Evolutionary conservation across 2,329 filamentous ascomycete species (phyloP).

Genomic region (Aspergillus quadrilineatus): DNA sequence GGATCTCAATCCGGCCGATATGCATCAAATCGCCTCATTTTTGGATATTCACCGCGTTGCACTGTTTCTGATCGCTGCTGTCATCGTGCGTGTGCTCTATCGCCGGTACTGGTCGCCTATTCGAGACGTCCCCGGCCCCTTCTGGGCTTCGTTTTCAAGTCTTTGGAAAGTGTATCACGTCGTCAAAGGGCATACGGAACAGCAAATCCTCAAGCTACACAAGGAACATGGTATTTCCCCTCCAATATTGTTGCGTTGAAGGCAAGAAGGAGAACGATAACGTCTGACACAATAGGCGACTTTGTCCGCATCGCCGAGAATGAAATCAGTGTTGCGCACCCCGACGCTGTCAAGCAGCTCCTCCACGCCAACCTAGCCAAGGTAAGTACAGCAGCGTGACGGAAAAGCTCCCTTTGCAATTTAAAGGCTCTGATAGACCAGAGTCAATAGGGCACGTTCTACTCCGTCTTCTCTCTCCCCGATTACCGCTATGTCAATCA

Average conservation of each 20-base stretch:
- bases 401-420: too few species aligned
- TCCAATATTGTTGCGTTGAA: neutral
- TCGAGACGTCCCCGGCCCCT: conserved; percentile 45
- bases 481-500: conserved; percentile 43
- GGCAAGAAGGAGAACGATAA: neutral
- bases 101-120: conserved; percentile 50
- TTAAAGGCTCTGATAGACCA: neutral
- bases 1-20: neutral
- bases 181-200: conserved; percentile 40
- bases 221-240: conserved; percentile 38
- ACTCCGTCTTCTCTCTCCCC: conserved; percentile 39
- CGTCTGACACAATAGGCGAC: conserved; percentile 23
- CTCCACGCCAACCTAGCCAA: conserved; percentile 30
- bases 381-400: conserved; percentile 2
- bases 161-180: conserved; percentile 44
- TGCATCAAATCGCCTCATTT: conserved; percentile 32
- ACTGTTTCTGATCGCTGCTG: neutral
- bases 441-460: conserved; percentile 30
- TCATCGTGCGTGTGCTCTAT: conserved; percentile 6
- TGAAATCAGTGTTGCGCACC: conserved; percentile 47
- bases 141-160: conserved; percentile 41
- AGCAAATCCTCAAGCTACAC: conserved; percentile 38
- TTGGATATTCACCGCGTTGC: neutral
- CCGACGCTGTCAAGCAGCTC: conserved; percentile 41
- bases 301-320: conserved; percentile 48